phyloP scores from a whole-genome alignment of 2,329 filamentous ascomycete species.

The Colletotrichum agaves region DNA sequence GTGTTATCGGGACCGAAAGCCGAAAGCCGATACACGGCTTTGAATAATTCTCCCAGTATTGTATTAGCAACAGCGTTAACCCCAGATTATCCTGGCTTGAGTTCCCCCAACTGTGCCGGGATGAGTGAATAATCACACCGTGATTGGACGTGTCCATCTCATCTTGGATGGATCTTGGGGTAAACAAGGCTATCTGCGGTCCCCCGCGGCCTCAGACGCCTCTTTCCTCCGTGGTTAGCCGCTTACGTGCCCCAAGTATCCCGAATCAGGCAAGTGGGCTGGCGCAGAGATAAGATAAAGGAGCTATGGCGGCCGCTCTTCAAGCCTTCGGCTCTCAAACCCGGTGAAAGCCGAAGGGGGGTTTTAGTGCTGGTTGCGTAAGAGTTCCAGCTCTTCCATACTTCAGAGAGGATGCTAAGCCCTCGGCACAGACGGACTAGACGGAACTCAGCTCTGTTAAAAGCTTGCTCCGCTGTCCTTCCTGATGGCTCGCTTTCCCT shows the following conservation, averaged over 20 bases:
- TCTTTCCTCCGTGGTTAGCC: constrained; percentile 17
- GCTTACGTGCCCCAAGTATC: neutral
- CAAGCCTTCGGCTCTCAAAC: constrained; percentile 14
- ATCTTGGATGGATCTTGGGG: constrained; percentile 22
- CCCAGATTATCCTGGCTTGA: neutral
- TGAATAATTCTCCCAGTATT: neutral
- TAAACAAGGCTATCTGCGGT: constrained; percentile 23
- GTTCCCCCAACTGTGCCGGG: neutral
- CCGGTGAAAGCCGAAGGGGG: constrained; percentile 29
- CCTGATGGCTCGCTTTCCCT: neutral
- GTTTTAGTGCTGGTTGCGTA: neutral
- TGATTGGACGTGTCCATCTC: neutral
- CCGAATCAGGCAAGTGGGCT: constrained; percentile 4
- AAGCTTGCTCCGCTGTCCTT: neutral
- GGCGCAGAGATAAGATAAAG: neutral
- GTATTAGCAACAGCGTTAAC: neutral
- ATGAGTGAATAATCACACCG: constrained; percentile 14
- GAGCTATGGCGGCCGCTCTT: neutral
- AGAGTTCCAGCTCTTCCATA: neutral
- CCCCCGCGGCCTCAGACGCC: neutral
- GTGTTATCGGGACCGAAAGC: neutral
- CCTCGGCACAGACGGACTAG: neutral
- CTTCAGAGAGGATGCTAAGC: neutral
- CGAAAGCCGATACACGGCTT: constrained; percentile 5
- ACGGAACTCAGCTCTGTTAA: neutral